phyloP scores from a whole-genome alignment of 2,329 filamentous ascomycete species.

The Claviceps maximensis region DNA sequence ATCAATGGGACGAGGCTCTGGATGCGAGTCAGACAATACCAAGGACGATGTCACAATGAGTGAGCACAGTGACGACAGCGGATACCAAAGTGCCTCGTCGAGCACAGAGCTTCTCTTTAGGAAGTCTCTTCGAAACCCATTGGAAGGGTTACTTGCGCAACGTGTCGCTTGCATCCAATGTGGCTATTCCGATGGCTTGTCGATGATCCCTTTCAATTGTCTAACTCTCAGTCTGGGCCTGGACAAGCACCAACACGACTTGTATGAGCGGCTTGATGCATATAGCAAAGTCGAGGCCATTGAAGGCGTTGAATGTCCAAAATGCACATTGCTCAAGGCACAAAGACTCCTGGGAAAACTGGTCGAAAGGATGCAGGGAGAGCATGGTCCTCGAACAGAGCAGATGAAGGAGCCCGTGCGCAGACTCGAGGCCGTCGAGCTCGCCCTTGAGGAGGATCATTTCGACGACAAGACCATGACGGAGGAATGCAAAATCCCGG shows the following conservation, averaged over 20 bases:
- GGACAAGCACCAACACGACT: slow-evolving; percentile 46
- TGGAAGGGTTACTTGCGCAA: slow-evolving; percentile 81
- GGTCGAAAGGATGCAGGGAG: slow-evolving; percentile 25
- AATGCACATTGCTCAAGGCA: slow-evolving; percentile 65
- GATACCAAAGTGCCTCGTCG: slow-evolving; percentile 35
- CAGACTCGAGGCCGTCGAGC: slow-evolving; percentile 52
- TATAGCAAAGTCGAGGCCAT: slow-evolving; percentile 79
- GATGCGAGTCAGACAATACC: slow-evolving; percentile 25
- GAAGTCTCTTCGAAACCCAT: slow-evolving; percentile 50
- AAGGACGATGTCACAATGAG: slow-evolving; percentile 32
- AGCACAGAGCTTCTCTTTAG: slow-evolving; percentile 24
- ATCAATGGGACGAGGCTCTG: slow-evolving; percentile 15
- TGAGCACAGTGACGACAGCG: slow-evolving; percentile 42
- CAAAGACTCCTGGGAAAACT: slow-evolving; percentile 35
- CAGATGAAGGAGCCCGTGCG: slow-evolving; percentile 35
- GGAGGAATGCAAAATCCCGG: slow-evolving; percentile 51
- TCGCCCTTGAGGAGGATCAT: slow-evolving; percentile 64
- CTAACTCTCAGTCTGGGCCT: slow-evolving; percentile 70
- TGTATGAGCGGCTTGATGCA: slow-evolving; percentile 69
- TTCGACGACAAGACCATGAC: slow-evolving; percentile 57
- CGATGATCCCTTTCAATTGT: slow-evolving; percentile 87
- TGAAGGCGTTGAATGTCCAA: slow-evolving; percentile 78
- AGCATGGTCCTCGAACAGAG: slow-evolving; percentile 27
- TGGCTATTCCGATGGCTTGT: slow-evolving; percentile 75
- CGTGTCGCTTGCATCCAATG: slow-evolving; percentile 78